These are phyloP conservation scores for Penicillium parvum DNA, from an alignment of 495 filamentous ascomycete species.

Conservation along the genomic window DNA sequence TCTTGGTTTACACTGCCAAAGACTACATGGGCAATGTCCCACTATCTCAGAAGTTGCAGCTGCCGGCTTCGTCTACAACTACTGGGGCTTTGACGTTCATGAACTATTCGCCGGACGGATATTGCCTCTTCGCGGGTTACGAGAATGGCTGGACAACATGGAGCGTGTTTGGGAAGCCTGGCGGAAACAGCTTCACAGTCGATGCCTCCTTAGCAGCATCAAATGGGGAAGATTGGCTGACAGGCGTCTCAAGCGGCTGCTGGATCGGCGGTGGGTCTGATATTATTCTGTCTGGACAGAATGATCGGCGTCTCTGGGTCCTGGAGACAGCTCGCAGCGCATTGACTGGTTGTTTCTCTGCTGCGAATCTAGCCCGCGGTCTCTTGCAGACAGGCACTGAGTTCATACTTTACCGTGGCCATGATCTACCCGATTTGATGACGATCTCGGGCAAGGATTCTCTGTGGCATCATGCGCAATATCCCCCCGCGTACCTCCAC, in stretches of 20 bases:
- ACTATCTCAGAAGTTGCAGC: constrained; percentile 72
- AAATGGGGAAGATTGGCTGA: constrained; percentile 77
- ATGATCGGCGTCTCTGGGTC: constrained; percentile 77
- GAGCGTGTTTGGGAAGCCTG: constrained; percentile 93
- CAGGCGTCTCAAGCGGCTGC: constrained; percentile 64
- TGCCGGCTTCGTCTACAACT: constrained; percentile 56
- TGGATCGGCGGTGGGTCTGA: constrained; percentile 90
- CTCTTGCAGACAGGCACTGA: constrained; percentile 82
- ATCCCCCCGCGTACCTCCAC: constrained; percentile 77
- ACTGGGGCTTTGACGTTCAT: constrained; percentile 71
- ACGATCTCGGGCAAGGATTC: constrained; percentile 89
- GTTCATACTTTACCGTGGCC: constrained; percentile 87
- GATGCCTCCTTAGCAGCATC: constrained; percentile 57
- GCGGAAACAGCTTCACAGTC: constrained; percentile 72
- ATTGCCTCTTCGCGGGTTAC: constrained; percentile 92
- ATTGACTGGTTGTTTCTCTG: constrained; percentile 82
- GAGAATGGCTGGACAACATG: constrained; percentile 91
- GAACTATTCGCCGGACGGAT: constrained; percentile 91
- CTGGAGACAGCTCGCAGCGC: constrained; percentile 91
- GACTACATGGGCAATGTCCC: constrained; percentile 93
- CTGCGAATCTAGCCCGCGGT: constrained; percentile 82
- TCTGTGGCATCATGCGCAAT: constrained; percentile 86
- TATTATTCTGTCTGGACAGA: constrained; percentile 63
- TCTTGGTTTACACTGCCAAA: constrained; percentile 81
- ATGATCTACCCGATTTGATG: constrained; percentile 83